Evolutionary conservation across 768 basidiomycete species (phyloP), one percentile per base, ranked within the genome.

Genomic region (Boletus patriciae): DNA sequence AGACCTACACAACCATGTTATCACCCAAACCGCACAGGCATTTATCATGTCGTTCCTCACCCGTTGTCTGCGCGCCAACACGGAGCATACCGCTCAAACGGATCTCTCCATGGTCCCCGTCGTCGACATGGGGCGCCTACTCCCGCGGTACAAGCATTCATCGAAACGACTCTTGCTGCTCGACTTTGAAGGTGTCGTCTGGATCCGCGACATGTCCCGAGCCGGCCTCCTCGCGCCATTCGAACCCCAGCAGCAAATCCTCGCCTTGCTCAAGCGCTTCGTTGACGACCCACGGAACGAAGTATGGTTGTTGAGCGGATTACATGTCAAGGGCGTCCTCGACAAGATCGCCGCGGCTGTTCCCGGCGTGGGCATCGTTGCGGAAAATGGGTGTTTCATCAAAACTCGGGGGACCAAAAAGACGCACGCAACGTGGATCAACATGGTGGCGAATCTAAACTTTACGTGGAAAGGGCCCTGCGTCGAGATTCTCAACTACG

Each of bases 351-450:
- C 81, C 13, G 78, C 79, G 55, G 73, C 75, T 58, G 77, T 86
- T 12, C 88, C 89, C 2, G 79, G 78, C 38, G 74, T 94, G 50
- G 92, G 92, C 18, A 83, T 94, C 57, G 85, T 92, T 80, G 90
- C 91, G 0, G 93, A 94, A 76, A 92, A 94, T 57, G 92, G 92
- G 2, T 94, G 92, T 68, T 94, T 85, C 68, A 81, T 93, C 66
- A 88, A 84, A 74, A 81, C 85, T 4, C 77, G 74, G 36, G 67
- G 49, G 27, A 66, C 50, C 33, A 71, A 58, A 58, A 70, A 59
- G 61, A 57, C 10, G 66, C 74, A 16, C 70, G 81, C 46, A 4
- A 59, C 27, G 41, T 94, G 93, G 93, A 79, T 90, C 58, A 88
- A 84, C 62, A 88, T 92, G 84, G 88, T 93, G 5, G 75, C 84